phyloP scores from a whole-genome alignment of 805 yeast species.

The Saccharomycopsis microspora region DNA sequence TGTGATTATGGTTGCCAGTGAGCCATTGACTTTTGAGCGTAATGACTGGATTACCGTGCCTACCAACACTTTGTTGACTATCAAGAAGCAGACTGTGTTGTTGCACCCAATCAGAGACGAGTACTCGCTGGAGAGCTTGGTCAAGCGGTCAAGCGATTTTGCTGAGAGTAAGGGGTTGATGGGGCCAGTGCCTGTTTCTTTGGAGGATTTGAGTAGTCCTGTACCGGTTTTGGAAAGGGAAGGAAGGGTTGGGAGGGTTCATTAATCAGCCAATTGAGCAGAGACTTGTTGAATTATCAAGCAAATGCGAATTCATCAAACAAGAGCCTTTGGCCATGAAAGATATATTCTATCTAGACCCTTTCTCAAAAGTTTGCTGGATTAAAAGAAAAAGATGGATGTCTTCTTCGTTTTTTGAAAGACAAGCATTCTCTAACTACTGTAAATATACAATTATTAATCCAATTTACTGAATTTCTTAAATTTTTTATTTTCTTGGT shows the following conservation, averaged over 20 bases:
- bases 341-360: too few species aligned
- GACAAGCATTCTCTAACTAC: too few species aligned
- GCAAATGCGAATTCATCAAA: too few species aligned
- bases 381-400: too few species aligned
- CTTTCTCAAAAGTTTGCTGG: too few species aligned
- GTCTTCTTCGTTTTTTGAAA: too few species aligned
- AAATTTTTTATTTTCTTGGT: too few species aligned
- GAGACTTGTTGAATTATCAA: too few species aligned
- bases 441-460: too few species aligned
- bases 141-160: slow-evolving; percentile 62
- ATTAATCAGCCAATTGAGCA: not conserved
- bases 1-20: slow-evolving; percentile 93
- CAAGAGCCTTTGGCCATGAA: too few species aligned
- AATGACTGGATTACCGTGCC: slow-evolving; percentile 98
- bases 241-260: slow-evolving; percentile 37
- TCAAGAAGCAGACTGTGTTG: slow-evolving; percentile 75
- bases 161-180: slow-evolving; percentile 89
- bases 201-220: slow-evolving; percentile 27
- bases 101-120: slow-evolving; percentile 89
- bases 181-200: slow-evolving; percentile 77
- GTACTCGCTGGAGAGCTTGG: slow-evolving; percentile 65
- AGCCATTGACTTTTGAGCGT: slow-evolving; percentile 89
- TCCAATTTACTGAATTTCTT: too few species aligned
- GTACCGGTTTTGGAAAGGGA: slow-evolving; percentile 77
- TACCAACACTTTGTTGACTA: slow-evolving; percentile 75